These are phyloP conservation scores for Fallopia convolvulus DNA, from an alignment of 148 eudicot species.

Conservation along the genomic window DNA sequence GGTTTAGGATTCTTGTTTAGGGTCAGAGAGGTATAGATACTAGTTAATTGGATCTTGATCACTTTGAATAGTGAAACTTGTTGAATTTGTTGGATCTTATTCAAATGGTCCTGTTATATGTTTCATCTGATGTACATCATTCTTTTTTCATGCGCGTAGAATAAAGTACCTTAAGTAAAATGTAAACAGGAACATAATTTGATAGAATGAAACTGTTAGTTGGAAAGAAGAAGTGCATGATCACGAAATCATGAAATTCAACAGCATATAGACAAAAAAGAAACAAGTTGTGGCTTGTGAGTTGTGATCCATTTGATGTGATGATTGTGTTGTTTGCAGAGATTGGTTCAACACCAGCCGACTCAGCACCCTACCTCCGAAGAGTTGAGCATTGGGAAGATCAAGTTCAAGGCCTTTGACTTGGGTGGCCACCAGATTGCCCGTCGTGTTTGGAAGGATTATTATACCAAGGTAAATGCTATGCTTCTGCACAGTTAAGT, in stretches of 20 bases:
- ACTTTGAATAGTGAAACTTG: too few species aligned
- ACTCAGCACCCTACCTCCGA: constrained; percentile 75
- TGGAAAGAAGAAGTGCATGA: not conserved
- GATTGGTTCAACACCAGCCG: constrained; percentile 67
- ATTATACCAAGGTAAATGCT: constrained; percentile 47
- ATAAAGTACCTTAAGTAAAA: too few species aligned
- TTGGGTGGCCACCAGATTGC: constrained; percentile 81
- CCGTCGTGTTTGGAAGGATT: constrained; percentile 67
- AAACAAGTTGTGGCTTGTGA: not conserved
- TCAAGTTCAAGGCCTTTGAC: constrained; percentile 72
- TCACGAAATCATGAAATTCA: not conserved
- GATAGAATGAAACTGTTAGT: too few species aligned
- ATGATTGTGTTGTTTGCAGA: constrained; percentile 23
- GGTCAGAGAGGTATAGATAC: constrained; percentile 5
- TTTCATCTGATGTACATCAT: too few species aligned
- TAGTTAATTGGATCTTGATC: not conserved
- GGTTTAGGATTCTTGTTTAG: not conserved
- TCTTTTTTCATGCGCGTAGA: too few species aligned
- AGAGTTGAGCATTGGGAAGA: constrained; percentile 58
- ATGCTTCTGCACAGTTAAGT: not conserved
- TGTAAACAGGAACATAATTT: too few species aligned
- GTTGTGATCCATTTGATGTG: not conserved
- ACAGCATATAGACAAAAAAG: too few species aligned
- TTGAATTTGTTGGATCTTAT: too few species aligned
- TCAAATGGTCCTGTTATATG: too few species aligned